Base-by-base conservation (phyloP, 2,329 filamentous ascomycete species). In the Fusarium nisikadoi region DNA sequence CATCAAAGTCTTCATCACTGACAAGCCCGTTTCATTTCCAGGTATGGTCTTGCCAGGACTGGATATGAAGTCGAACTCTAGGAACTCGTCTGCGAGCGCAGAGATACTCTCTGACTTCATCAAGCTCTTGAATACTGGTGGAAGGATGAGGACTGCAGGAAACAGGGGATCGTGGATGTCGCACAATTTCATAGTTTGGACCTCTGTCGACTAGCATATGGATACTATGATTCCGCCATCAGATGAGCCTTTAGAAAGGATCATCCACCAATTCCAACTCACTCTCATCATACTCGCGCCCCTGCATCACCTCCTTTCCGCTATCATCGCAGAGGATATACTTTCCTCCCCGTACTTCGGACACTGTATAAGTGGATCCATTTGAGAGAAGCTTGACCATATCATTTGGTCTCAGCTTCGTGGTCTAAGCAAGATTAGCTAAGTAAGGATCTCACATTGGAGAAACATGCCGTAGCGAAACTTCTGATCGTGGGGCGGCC, bases 391-490 rank as follows among this genome's bases (percentile, higher is more conserved):
- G n/a, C 29, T 6, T 14, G 29, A 50, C 46, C 3, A 35, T 19
- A 2, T 50, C 46, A 8, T 50, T 50, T 2, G 46, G 46, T 1
- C 46, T 23, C 2, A 50, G 16, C 6, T 50, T 50, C 3, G 29
- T 2, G 7, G 29, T 19, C 46, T 50, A 6, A 1, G 0, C 0
- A 1, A 5, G 0, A 11, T 50, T 25, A 50, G 29, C 6, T 0
- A 5, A 2, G 8, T 8, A 33, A 6, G 8, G 29, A 5, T n/a
- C 3, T 14, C 1, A 3, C 1, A 0, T 2, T 4, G 0, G 0
- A 11, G 13, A 2, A 14, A 25, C 46, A 3, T 33, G 5, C 46
- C 8, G 16, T 3, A 11, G 29, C 29, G 12, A 50, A 50, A 8
- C 6, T 35, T 23, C 46, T 50, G 16, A 50, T 50, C 0, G 46